Evolutionary conservation across 352 stramenopile species (phyloP).

Genomic region (Phytophthora cajani): DNA sequence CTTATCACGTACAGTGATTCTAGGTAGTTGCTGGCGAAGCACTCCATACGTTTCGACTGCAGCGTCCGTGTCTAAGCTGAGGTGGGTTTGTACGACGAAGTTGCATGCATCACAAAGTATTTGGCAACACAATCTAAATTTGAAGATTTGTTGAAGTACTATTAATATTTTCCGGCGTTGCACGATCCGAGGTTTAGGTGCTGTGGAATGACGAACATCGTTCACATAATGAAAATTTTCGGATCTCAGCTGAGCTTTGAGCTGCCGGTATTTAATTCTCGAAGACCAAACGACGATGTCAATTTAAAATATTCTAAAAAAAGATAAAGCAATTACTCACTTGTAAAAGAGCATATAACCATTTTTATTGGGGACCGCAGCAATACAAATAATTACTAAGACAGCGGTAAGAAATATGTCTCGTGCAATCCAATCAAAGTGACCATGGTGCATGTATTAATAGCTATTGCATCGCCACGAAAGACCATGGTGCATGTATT

Average conservation of each 20-base stretch:
- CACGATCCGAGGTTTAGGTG: conserved; percentile 11
- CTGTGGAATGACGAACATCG: conserved; percentile 21
- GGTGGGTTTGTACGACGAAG: not conserved
- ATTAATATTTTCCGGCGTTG: conserved; percentile 17
- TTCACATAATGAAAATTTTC: conserved; percentile 11
- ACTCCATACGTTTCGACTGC: not conserved
- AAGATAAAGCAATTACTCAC: too few species aligned
- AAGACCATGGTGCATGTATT: conserved; percentile 1
- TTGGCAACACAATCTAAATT: not conserved
- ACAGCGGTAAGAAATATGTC: too few species aligned
- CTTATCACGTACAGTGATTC: not conserved
- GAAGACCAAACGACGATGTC: not conserved
- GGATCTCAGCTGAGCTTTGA: conserved; percentile 10
- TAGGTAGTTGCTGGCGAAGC: not conserved
- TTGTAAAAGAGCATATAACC: too few species aligned
- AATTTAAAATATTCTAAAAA: not conserved
- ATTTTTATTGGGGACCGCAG: not conserved
- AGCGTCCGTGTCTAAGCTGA: not conserved
- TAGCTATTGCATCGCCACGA: not conserved
- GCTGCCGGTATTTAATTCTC: not conserved
- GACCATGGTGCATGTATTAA: conserved; percentile 1
- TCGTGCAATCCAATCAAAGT: not conserved
- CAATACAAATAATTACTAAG: not conserved
- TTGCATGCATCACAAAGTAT: not conserved
- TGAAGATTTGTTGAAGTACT: conserved; percentile 5